Base-by-base conservation (phyloP, 2,329 filamentous ascomycete genomes). In the Davidsoniella eucalypti region DNA sequence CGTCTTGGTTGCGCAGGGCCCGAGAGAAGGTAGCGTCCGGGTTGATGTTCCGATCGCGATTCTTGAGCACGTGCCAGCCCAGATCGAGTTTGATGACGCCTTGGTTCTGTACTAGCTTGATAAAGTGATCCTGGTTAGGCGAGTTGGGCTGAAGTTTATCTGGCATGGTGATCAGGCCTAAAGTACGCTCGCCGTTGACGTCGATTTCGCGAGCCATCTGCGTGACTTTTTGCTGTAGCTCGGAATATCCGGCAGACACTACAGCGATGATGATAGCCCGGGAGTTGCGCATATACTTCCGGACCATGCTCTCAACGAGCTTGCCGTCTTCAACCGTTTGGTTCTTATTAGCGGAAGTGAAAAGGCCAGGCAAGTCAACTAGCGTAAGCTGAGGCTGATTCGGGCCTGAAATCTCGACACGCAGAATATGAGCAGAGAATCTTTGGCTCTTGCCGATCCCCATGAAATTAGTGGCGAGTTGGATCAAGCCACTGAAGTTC, bases 291-390 rank as follows among this genome's bases (percentile, higher is more conserved):
- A 71, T 65, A 54, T 72, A 71, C 1, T 51, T 42, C 8, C 62
- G 55, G 2, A 69, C 64, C 17, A 71, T 59, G 2, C 58, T 51
- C 7, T 55, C 44, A 2, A 70, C 61, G 5, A 60, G 52, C 8
- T 63, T 52, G 2, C 65, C 60, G 44, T 65, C 64, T n/a, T 52
- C 50, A 0, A 54, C 55, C 8, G 59, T 61, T 43, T 67, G 60
- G 4, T 63, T 57, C 6, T 63, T 59, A 26, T 60, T 63, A 8
- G 62, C 52, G 1, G 59, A 57, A 5, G 64, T 60, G 33, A 71
- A 67, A 3, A 71, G 56, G 1, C 69, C 67, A 1, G 68, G 69
- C 2, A 71, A 56, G 53, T 72, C 69, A 1, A 72, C 67, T 4
- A 71, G 59, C 0, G 67, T 71, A 3, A 72, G 60, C 23, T 69